Conservation (phyloP, 177 flowering plant species). For the Vitis hybrid region DNA sequence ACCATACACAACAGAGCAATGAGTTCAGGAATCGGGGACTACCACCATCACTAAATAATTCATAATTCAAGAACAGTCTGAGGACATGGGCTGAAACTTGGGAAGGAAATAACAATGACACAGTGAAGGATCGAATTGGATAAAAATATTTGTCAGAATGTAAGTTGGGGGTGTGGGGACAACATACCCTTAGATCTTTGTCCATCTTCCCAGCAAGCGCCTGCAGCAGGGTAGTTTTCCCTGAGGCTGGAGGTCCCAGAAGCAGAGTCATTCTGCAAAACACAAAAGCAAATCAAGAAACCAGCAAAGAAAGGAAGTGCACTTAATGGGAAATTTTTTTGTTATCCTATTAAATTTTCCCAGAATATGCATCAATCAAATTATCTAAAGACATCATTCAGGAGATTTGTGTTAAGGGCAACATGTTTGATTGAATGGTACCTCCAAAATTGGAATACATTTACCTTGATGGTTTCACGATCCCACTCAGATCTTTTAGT, state of each 20-base stretch:
- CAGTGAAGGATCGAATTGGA: no score
- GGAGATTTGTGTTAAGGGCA: neutral
- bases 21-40: no score
- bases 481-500: slow-evolving; percentile 40
- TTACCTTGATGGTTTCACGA: slow-evolving; percentile 48
- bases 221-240: slow-evolving; percentile 44
- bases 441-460: neutral
- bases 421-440: neutral
- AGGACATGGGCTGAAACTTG: no score
- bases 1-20: no score
- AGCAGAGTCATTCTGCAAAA: slow-evolving; percentile 42
- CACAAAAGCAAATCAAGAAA: neutral
- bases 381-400: neutral
- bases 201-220: slow-evolving; percentile 41
- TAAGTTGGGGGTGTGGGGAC: no score
- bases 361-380: neutral
- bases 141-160: neutral
- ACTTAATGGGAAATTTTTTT: neutral
- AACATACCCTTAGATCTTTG: slow-evolving; percentile 31
- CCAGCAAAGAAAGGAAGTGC: neutral
- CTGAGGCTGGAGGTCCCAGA: slow-evolving; percentile 47
- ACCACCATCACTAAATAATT: no score
- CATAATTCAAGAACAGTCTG: no score
- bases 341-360: neutral
- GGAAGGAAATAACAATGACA: no score